Conservation (phyloP, 495 filamentous ascomycete genomes). For the Lepidopterella palustris region DNA sequence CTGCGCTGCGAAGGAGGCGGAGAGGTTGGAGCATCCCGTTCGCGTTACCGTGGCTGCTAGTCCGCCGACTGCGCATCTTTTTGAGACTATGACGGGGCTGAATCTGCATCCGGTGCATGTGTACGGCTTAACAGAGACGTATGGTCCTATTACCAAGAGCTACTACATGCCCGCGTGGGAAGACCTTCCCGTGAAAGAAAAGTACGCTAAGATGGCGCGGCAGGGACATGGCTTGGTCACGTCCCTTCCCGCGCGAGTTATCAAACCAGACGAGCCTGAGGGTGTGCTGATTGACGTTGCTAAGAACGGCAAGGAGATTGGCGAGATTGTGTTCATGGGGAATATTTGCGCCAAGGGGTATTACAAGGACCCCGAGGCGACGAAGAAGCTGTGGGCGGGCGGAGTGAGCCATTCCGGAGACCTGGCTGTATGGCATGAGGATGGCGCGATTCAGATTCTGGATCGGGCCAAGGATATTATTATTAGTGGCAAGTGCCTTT, state of each 20-base stretch:
- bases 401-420: slow-evolving; percentile 87
- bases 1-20: slow-evolving; percentile 68
- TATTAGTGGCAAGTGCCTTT: slow-evolving; percentile 67
- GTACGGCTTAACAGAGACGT: slow-evolving; percentile 92
- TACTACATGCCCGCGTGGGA: slow-evolving; percentile 85
- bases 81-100: slow-evolving; percentile 81
- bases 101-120: slow-evolving; percentile 92
- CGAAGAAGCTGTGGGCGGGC: slow-evolving; percentile 77
- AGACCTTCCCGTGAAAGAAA: slow-evolving; percentile 57
- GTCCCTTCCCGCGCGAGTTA: slow-evolving; percentile 70
- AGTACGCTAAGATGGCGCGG: slow-evolving; percentile 79
- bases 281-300: slow-evolving; percentile 67
- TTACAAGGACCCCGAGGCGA: slow-evolving; percentile 84
- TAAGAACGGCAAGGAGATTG: slow-evolving; percentile 80
- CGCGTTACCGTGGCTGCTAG: slow-evolving; percentile 88
- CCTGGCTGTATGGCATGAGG: slow-evolving; percentile 83
- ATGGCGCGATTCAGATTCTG: slow-evolving; percentile 84
- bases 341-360: slow-evolving; percentile 93
- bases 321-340: slow-evolving; percentile 83
- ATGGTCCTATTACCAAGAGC: slow-evolving; percentile 91
- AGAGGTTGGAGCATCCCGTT: slow-evolving; percentile 60
- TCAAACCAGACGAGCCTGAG: slow-evolving; percentile 68
- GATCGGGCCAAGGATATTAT: slow-evolving; percentile 97
- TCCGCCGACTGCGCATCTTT: slow-evolving; percentile 81
- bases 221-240: slow-evolving; percentile 93